Base-by-base conservation (phyloP, 2,329 filamentous ascomycete species). In the Rhinocladiella similis region DNA sequence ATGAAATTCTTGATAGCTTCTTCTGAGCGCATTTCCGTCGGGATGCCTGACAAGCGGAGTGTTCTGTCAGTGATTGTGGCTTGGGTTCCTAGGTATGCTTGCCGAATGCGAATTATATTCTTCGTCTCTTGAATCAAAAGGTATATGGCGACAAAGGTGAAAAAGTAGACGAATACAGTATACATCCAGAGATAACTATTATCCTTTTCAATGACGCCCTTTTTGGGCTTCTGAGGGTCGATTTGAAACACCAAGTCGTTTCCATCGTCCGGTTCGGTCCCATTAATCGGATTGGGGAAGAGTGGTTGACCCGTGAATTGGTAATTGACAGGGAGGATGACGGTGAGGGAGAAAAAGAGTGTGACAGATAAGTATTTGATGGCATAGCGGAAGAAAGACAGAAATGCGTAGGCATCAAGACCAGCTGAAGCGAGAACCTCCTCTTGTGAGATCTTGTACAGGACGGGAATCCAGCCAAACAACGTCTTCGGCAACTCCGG, bases 51-150 rank as follows among this genome's bases (percentile, higher is more conserved):
- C 16, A 99, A 76, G 20, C 91, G 87, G 66, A 99, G 92, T 0
- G 94, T 99, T 29, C 92, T 86, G 73, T 99, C 94, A 1, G 94
- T 97, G 50, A 97, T 84, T n/a, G 93, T 97, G 0, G 89, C 92
- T 72, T 97, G 93, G 19, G 87, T 91, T 12, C 94, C 94, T 9
- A 99, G 81, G 69, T 97, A 99, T 56, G 91, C 86, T 71, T 99
- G 94, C 20, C 94, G 82, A 27, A 93, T 83, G 54, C 87, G 83
- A 62, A 97, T 95, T 50, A 99, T 88, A 57, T 86, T 88, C 64
- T 88, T 84, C 0, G 94, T 97, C 73, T 96, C 88, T 41, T 82
- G 82, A 56, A 93, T 85, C 66, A 97, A 85, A 64, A 93, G 83
- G 69, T 92, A 96, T 12, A 97, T 77, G 0, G 90, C 89, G 41